Base-by-base conservation (phyloP, 2,329 filamentous ascomycete species). In the Fusarium brevicatenulatum region DNA sequence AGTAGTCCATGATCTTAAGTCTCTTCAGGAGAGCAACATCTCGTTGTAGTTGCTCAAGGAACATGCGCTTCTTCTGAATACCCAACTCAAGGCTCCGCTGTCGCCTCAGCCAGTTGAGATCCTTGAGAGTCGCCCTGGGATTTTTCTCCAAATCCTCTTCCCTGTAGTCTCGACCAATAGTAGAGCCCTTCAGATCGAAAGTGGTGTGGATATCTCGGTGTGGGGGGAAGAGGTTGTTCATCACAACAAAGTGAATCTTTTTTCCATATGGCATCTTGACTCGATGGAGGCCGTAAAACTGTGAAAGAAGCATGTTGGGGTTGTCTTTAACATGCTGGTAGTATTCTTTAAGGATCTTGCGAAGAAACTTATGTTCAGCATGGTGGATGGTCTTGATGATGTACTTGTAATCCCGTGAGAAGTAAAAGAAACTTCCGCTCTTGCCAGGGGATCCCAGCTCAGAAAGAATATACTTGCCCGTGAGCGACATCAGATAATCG, bases 381-480 rank as follows among this genome's bases (percentile, higher is more conserved):
- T 98, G 96, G 81, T 99, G 96, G 76, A 99, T 98, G 28, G 96
- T 99, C 85, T 99, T 99, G 89, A 99, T 99, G 84, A 99, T 99
- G 84, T 99, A 99, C 84, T 98, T 98, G 88, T 99, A 99, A 84
- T 99, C 96, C 78, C 96, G 90, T 53, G 96, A 98, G 84, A 98
- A 99, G 86, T 99, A 99, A 85, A 99, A 99, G 85, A 99, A 99
- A 82, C 95, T 98, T 74, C 96, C 96, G 82, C 95, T 98, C 86
- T 99, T 99, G 68, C 96, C 96, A 3, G 96, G 96, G 8, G 96
- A 98, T 40, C 96, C 96, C 66, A 99, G 89, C 82, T 99, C 96
- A 9, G 96, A 98, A 73, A 99, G 88, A 62, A 99, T 98, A 83
- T 99, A 99, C 84, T 99, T 99, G 82, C 95, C 96, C 19, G 96